A percentile compares a stretch with the other conserved stretches of the same genome.
phyloP scores from a whole-genome alignment of 2,329 filamentous ascomycete genomes.

The Phialemoniopsis sp. region DNA sequence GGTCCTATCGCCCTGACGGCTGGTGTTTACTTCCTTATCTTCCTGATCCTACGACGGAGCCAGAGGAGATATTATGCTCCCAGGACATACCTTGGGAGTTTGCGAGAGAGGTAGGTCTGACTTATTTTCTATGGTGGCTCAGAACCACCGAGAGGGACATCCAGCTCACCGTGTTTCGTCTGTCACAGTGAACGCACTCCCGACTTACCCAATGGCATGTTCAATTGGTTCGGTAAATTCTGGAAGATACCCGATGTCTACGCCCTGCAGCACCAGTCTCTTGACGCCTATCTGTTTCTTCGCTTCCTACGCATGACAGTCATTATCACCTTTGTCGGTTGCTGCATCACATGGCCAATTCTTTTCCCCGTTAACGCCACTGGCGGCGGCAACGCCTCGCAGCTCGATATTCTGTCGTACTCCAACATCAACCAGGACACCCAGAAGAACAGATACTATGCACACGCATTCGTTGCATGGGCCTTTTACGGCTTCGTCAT shows the following conservation, averaged over 20 bases:
- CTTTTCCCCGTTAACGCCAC: conserved; percentile 84
- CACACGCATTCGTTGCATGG: conserved; percentile 77
- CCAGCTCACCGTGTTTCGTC: background rate
- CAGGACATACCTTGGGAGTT: conserved; percentile 42
- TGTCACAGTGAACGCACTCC: conserved; percentile 50
- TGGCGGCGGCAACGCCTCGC: conserved; percentile 57
- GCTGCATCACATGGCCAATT: conserved; percentile 80
- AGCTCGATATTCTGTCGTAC: conserved; percentile 78
- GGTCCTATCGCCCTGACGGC: conserved; percentile 31
- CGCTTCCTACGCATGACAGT: conserved; percentile 79
- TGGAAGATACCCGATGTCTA: conserved; percentile 70
- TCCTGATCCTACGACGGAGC: conserved; percentile 38
- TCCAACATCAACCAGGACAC: conserved; percentile 62
- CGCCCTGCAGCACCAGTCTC: conserved; percentile 82
- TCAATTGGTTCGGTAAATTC: conserved; percentile 67
- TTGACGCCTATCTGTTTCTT: conserved; percentile 88
- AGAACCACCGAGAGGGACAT: background rate
- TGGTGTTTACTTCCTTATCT: conserved; percentile 34
- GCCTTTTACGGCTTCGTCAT: conserved; percentile 85
- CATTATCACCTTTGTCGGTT: conserved; percentile 77
- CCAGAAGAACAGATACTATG: conserved; percentile 61
- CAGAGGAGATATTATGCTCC: conserved; percentile 45
- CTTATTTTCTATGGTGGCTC: background rate
- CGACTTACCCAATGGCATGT: conserved; percentile 52
- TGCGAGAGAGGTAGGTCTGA: conserved; percentile 31